Percentiles rank a stretch among this genome's conserved stretches.
These are phyloP conservation scores for Candida albicans DNA, from an alignment of 1,139 yeast genomes.

Conservation along the genomic window DNA sequence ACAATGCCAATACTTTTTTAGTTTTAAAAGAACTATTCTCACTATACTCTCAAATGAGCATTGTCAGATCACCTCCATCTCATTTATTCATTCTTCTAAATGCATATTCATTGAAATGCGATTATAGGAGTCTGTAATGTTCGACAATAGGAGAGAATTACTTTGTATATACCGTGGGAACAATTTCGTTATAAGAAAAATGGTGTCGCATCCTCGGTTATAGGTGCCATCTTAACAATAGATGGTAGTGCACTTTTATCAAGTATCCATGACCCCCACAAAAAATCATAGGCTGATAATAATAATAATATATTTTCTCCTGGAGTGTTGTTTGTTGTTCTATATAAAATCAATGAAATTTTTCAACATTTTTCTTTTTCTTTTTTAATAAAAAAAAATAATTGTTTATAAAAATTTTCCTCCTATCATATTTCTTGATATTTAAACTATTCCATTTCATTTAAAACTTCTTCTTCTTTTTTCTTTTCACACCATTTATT, in stretches of 20 bases:
- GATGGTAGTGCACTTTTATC: neutral
- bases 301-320: neutral
- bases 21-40: no score
- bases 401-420: neutral
- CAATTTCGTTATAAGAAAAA: no score
- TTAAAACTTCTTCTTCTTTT: neutral
- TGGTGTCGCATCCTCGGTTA: no score
- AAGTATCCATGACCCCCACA: constrained; percentile 1
- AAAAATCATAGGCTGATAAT: constrained; percentile 4
- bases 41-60: no score
- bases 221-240: neutral
- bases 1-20: no score
- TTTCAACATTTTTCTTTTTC: neutral
- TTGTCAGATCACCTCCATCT: no score
- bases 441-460: neutral
- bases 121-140: no score
- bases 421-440: neutral
- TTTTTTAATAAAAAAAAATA: neutral
- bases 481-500: constrained; percentile 1
- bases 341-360: constrained; percentile 4
- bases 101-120: no score
- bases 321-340: neutral
- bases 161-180: no score
- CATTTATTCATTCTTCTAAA: no score
- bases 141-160: no score